Base-by-base conservation (phyloP, 108 stramenopile genomes). In the Cylindrotheca closterium region DNA sequence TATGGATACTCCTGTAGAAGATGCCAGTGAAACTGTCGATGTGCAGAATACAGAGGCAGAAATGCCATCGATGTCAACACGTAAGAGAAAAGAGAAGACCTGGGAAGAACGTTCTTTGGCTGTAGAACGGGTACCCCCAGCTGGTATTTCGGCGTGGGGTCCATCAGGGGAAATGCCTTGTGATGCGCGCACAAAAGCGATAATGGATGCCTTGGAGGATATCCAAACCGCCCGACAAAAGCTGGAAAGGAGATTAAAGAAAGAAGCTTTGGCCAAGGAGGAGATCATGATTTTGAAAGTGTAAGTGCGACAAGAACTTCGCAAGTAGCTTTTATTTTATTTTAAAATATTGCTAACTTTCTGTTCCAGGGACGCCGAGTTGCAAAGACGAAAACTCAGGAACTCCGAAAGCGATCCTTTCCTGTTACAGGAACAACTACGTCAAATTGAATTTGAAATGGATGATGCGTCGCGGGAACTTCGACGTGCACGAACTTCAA, bases 81-180 rank as follows among this genome's bases (percentile, higher is more conserved):
- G 55, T 17, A 7, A 17, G 3, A 27, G 18, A 5, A 33, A 21
- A 19, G 30, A 28, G 25, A 26, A 37, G 30, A 65, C 8, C 10
- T 54, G 64, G 37, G 48, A 70, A 19, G 73, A 58, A 51, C 47
- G 63, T 26, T 28, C 52, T 8, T 19, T 53, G 3, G 85, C 87
- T 22, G 68, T 88, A 65, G 89, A 91, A 67, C 77, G 88, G 45
- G 84, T 93, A 4, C 92, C 92, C 17, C 87, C 87, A 23, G 70
- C 58, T 28, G 69, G 69, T 25, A 73, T 86, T 7, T 47, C 71
- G 17, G 87, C 89, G 0, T 93, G 87, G 87, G 92, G 92, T 25
- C 92, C 92, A 25, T 58, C 82, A 15, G 92, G 92, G 26, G 79
- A 71, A 29, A 58, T 79, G 4, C 74, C 67, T 1, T 57, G 80